A percentile compares a stretch with the other conserved stretches of the same genome.
Evolutionary conservation across 768 basidiomycete species (phyloP).

Genomic region (Psilocybe cyanescens): DNA sequence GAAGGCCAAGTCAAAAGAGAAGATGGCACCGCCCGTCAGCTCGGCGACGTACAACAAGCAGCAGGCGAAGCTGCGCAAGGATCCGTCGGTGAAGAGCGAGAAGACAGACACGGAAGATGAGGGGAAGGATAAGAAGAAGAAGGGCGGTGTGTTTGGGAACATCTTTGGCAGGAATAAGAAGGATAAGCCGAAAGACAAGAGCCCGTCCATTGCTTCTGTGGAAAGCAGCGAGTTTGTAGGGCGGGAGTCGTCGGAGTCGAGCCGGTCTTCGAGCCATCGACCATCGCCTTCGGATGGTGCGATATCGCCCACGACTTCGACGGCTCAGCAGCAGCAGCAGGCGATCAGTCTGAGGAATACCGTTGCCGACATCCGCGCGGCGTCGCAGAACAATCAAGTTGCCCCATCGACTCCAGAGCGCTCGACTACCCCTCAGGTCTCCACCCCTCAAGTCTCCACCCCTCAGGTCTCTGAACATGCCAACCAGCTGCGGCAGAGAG

Average conservation of each 20-base stretch:
- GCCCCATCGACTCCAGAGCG: constrained; percentile 33
- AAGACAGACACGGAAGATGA: constrained; percentile 35
- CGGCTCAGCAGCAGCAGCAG: constrained; percentile 60
- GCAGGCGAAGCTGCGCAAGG: constrained; percentile 46
- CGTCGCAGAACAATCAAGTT: constrained; percentile 15
- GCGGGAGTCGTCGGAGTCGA: constrained; percentile 67
- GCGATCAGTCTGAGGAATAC: constrained; percentile 22
- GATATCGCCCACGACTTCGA: constrained; percentile 56
- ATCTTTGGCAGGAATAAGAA: constrained; percentile 80
- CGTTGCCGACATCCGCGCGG: constrained; percentile 13
- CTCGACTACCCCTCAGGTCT: constrained; percentile 47
- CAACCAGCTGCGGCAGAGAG: constrained; percentile 80
- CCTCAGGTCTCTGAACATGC: constrained; percentile 65
- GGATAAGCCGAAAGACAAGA: constrained; percentile 60
- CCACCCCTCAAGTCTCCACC: constrained; percentile 26
- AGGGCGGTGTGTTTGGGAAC: constrained; percentile 72
- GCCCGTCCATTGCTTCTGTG: constrained; percentile 46
- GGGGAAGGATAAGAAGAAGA: constrained; percentile 63
- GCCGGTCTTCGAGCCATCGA: constrained; percentile 47
- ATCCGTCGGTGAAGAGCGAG: constrained; percentile 29
- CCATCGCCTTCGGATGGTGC: constrained; percentile 37
- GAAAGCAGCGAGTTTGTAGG: constrained; percentile 51
- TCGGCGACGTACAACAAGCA: constrained; percentile 38
- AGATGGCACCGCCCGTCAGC: constrained; percentile 50
- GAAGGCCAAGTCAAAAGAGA: constrained; percentile 58